Percentiles rank a stretch among this genome's conserved stretches.
phyloP scores from a whole-genome alignment of 148 eudicot genomes.

The Fallopia convolvulus region DNA sequence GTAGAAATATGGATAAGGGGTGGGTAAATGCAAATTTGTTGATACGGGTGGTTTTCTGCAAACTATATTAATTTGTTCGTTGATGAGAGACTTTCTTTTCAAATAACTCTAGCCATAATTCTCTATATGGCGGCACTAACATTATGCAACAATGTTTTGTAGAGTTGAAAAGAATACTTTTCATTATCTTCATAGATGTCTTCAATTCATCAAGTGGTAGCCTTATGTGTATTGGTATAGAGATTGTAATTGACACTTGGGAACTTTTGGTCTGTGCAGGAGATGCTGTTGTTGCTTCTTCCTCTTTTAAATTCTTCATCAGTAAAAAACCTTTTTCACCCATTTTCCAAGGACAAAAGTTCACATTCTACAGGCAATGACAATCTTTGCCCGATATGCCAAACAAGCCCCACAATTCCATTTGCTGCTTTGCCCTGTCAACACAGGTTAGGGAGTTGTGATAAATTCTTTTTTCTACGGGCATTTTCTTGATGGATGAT shows the following conservation, averaged over 20 bases:
- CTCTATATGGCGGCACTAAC: neutral
- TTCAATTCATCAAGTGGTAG: neutral
- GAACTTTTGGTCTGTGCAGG: conserved; percentile 42
- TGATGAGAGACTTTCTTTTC: neutral
- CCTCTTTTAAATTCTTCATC: conserved; percentile 94
- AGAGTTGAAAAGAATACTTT: neutral
- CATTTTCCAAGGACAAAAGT: conserved; percentile 76
- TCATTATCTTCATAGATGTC: neutral
- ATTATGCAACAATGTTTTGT: neutral
- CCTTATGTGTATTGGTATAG: neutral
- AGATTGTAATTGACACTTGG: neutral
- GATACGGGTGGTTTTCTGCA: neutral
- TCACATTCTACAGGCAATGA: conserved; percentile 51
- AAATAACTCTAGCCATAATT: neutral
- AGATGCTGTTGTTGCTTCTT: conserved; percentile 88
- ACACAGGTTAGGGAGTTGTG: conserved; percentile 57
- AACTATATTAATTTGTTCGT: neutral
- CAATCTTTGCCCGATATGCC: conserved; percentile 81
- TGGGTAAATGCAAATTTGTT: neutral
- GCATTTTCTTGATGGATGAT: neutral
- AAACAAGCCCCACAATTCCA: conserved; percentile 64
- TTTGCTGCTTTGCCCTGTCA: conserved; percentile 90
- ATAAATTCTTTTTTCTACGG: neutral
- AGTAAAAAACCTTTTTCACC: conserved; percentile 61
- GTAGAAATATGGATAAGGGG: neutral